Conservation (phyloP, 2,329 filamentous ascomycete species). For the Fusarium nisikadoi region DNA sequence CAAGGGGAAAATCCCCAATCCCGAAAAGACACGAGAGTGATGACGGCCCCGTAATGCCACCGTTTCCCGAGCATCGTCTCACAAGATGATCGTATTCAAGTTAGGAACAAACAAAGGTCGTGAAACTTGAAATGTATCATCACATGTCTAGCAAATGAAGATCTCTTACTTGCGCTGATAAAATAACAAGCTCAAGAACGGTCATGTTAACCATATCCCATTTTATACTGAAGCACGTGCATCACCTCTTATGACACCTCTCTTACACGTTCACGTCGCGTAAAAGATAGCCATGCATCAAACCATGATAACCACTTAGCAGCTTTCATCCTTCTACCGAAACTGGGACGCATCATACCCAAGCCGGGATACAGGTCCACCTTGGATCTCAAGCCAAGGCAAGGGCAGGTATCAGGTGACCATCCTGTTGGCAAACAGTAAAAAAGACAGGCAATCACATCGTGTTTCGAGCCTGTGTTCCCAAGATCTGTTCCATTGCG, state of each 20-base stretch:
- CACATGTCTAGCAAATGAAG: background rate
- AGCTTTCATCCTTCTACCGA: background rate
- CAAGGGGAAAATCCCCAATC: constrained; percentile 10
- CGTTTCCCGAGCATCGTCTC: constrained; percentile 25
- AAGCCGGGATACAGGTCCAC: constrained; percentile 21
- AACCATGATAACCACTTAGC: background rate
- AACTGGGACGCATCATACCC: constrained; percentile 24
- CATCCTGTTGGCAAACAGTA: constrained; percentile 11
- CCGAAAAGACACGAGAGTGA: constrained; percentile 9
- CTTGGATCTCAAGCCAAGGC: constrained; percentile 9
- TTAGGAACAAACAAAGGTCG: background rate
- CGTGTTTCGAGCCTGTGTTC: constrained; percentile 1
- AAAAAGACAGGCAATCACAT: constrained; percentile 7
- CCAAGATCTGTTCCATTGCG: background rate
- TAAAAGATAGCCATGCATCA: background rate
- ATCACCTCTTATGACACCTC: constrained; percentile 11
- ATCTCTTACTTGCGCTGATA: background rate
- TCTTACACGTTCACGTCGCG: constrained; percentile 34
- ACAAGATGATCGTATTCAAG: constrained; percentile 7
- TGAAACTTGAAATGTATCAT: background rate
- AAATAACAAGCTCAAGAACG: background rate
- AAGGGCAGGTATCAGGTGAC: constrained; percentile 25
- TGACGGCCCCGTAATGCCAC: constrained; percentile 18
- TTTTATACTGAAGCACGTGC: constrained; percentile 4
- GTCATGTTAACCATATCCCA: background rate